Evolutionary conservation across 192 early-diverging fungal genomes (phyloP).

Genomic region (Chytriomyces sp.): DNA sequence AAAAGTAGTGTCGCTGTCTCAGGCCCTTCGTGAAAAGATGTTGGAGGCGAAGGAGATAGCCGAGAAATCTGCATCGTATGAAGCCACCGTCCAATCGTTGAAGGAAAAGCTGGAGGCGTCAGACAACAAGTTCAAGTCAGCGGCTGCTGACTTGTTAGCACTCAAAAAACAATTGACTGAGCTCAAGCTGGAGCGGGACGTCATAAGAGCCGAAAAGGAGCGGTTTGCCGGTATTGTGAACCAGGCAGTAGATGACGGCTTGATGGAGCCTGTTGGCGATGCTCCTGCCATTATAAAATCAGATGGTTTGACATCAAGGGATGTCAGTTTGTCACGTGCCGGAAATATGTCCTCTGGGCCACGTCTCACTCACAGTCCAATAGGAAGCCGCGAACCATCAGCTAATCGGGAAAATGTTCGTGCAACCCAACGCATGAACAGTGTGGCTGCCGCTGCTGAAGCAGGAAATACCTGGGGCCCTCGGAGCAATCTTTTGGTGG

Average conservation of each 20-base stretch:
- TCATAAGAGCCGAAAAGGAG: not conserved
- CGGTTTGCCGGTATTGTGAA: not conserved
- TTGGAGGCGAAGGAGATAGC: constrained; percentile 63
- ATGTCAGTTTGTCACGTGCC: not conserved
- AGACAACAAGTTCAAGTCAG: constrained; percentile 57
- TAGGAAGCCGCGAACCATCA: not conserved
- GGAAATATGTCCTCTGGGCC: not conserved
- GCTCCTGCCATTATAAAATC: not conserved
- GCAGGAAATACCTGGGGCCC: not conserved
- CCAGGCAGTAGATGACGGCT: constrained; percentile 5
- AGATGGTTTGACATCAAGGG: not conserved
- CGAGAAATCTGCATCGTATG: constrained; percentile 59
- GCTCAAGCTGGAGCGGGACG: not conserved
- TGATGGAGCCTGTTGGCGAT: constrained; percentile 46
- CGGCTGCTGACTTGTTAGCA: constrained; percentile 39
- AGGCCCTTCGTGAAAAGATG: constrained; percentile 62
- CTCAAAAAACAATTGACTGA: constrained; percentile 32
- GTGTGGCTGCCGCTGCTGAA: not conserved
- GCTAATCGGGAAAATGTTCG: not conserved
- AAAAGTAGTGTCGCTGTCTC: constrained; percentile 90
- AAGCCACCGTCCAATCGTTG: constrained; percentile 66
- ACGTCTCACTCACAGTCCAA: not conserved
- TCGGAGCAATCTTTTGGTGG: not conserved
- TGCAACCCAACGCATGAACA: not conserved
- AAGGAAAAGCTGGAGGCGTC: constrained; percentile 66